Conservation (phyloP, 148 eudicot species). For the Camellia granthamiana region DNA sequence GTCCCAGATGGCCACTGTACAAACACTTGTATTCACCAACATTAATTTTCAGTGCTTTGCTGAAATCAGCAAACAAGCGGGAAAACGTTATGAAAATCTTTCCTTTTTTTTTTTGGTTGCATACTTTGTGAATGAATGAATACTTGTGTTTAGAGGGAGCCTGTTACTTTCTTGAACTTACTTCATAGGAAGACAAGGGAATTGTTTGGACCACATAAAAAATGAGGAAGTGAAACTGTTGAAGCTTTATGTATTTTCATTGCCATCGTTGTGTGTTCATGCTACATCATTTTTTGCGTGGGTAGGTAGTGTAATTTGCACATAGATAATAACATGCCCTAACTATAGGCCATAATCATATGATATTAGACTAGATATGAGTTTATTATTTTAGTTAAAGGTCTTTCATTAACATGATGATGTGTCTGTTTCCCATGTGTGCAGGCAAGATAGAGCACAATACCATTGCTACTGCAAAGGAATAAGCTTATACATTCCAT, state of each 20-base stretch:
- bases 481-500: neutral
- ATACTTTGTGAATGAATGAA: neutral
- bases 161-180: neutral
- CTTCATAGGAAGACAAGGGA: neutral
- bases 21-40: too few species aligned
- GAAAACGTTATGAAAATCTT: neutral
- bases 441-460: slow-evolving; percentile 13
- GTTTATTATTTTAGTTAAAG: neutral
- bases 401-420: neutral
- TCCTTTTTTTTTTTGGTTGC: neutral
- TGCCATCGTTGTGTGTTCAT: neutral
- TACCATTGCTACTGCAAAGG: neutral
- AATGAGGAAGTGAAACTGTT: neutral
- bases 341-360: neutral
- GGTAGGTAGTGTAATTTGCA: neutral
- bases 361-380: neutral
- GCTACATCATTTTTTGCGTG: neutral
- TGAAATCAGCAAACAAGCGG: neutral
- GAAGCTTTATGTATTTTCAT: neutral
- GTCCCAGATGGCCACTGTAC: neutral
- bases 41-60: neutral
- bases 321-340: neutral
- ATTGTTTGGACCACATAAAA: neutral
- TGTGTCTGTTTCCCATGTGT: neutral
- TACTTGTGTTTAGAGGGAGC: neutral